These are phyloP conservation scores for Aureobasidium sp. DNA, from an alignment of 2,329 filamentous ascomycete genomes.

Conservation along the genomic window DNA sequence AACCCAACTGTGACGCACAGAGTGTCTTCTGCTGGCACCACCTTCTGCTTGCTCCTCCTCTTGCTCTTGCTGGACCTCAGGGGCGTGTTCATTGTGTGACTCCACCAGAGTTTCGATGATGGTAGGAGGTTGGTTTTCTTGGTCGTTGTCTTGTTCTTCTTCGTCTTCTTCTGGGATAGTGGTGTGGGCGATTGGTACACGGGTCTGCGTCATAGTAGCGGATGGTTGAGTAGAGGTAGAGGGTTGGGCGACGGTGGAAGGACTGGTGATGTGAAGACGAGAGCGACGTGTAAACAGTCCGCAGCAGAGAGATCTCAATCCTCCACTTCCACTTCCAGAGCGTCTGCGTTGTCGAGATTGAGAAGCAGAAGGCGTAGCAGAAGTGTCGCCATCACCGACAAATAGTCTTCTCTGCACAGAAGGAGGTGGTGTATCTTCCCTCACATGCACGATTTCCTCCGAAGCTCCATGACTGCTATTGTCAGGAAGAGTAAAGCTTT, in stretches of 20 bases:
- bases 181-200: neutral
- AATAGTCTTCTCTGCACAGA: neutral
- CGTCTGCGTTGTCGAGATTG: neutral
- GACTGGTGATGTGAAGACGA: neutral
- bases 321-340: neutral
- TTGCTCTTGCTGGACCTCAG: neutral
- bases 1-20: slow-evolving; percentile 2
- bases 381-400: neutral
- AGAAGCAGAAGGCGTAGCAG: neutral
- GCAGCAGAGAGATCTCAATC: neutral
- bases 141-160: neutral
- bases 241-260: no score
- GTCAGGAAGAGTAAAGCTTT: no score
- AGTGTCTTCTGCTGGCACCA: neutral
- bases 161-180: neutral
- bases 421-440: neutral
- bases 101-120: neutral
- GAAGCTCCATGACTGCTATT: no score
- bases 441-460: neutral
- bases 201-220: neutral
- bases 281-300: neutral
- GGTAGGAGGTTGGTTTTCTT: neutral
- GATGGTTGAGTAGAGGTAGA: neutral
- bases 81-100: neutral
- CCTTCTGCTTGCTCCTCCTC: neutral